A percentile compares a stretch with the other conserved stretches of the same genome.
phyloP scores from a whole-genome alignment of 805 yeast genomes.

The Monosporozyma siamensis region DNA sequence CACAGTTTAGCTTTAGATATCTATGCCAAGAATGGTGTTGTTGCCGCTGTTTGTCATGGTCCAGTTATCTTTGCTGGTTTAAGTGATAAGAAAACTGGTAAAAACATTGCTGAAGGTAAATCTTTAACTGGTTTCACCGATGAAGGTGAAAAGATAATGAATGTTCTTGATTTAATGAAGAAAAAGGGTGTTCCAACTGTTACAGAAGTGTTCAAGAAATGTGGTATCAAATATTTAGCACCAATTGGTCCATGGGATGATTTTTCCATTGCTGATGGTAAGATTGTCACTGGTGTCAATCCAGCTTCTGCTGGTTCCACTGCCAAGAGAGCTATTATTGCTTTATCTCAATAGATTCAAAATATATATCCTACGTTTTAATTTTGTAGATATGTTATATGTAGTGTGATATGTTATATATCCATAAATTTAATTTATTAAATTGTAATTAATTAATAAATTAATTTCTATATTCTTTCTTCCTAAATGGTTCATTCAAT shows the following conservation, averaged over 20 bases:
- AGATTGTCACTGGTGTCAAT: constrained; percentile 56
- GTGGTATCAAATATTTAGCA: constrained; percentile 36
- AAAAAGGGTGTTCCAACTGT: constrained; percentile 29
- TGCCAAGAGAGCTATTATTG: constrained; percentile 28
- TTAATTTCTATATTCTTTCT: too few relatives aligned
- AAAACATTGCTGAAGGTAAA: constrained; percentile 41
- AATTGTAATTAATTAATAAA: too few relatives aligned
- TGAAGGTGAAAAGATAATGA: constrained; percentile 38
- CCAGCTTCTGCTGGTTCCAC: constrained; percentile 48
- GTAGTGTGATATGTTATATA: too few relatives aligned
- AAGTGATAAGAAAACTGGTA: constrained; percentile 35
- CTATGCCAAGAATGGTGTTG: constrained; percentile 44
- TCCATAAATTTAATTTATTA: too few relatives aligned
- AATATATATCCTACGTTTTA: too few relatives aligned
- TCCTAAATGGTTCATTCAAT: too few relatives aligned
- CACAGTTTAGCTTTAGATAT: constrained; percentile 39
- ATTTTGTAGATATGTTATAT: too few relatives aligned
- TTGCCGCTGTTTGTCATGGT: constrained; percentile 62
- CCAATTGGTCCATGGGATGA: constrained; percentile 47
- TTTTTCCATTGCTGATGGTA: constrained; percentile 45
- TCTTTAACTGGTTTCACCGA: constrained; percentile 53
- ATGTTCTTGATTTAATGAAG: constrained; percentile 22
- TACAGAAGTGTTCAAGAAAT: constrained; percentile 31
- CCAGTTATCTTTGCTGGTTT: constrained; percentile 49
- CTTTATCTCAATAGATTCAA: not conserved